A percentile compares a stretch with the other conserved stretches of the same genome.
These are phyloP conservation scores for Daldinia sp. DNA, from an alignment of 2,329 filamentous ascomycete genomes.

Conservation along the genomic window DNA sequence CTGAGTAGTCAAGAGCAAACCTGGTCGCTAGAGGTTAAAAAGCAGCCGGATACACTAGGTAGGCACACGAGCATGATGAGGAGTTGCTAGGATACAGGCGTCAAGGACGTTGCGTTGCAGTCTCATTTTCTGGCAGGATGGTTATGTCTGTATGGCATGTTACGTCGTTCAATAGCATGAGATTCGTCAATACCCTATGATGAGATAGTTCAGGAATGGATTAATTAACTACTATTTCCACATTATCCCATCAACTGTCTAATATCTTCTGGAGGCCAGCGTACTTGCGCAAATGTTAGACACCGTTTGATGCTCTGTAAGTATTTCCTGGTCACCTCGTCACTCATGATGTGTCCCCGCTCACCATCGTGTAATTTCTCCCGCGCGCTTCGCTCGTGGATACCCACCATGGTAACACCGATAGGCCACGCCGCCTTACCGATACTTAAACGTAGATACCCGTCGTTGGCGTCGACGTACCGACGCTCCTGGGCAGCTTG, in stretches of 20 bases:
- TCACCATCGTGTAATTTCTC: constrained; percentile 93
- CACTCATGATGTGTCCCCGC: constrained; percentile 95
- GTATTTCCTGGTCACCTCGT: constrained; percentile 95
- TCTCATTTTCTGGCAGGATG: constrained; percentile 10
- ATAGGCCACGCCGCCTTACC: constrained; percentile 99
- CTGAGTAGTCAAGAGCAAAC: background rate
- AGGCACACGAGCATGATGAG: constrained; percentile 10
- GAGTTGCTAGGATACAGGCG: constrained; percentile 40
- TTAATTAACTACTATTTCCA: constrained; percentile 22
- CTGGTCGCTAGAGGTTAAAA: background rate
- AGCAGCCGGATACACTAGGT: constrained; percentile 1
- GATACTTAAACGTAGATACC: constrained; percentile 91
- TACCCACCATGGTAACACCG: constrained; percentile 99
- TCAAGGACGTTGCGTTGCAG: constrained; percentile 27
- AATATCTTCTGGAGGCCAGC: constrained; percentile 94
- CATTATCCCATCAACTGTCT: constrained; percentile 90
- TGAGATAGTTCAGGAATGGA: constrained; percentile 8
- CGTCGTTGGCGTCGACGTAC: constrained; percentile 97
- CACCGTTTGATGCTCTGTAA: constrained; percentile 98
- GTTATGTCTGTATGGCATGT: constrained; percentile 12
- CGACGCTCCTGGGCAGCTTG: constrained; percentile 87
- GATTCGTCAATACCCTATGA: constrained; percentile 31
- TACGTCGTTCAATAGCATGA: constrained; percentile 11
- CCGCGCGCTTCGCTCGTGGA: constrained; percentile 94
- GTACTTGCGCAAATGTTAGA: constrained; percentile 93